phyloP scores from a whole-genome alignment of 2,329 filamentous ascomycete genomes.

The Rutstroemia sp. region DNA sequence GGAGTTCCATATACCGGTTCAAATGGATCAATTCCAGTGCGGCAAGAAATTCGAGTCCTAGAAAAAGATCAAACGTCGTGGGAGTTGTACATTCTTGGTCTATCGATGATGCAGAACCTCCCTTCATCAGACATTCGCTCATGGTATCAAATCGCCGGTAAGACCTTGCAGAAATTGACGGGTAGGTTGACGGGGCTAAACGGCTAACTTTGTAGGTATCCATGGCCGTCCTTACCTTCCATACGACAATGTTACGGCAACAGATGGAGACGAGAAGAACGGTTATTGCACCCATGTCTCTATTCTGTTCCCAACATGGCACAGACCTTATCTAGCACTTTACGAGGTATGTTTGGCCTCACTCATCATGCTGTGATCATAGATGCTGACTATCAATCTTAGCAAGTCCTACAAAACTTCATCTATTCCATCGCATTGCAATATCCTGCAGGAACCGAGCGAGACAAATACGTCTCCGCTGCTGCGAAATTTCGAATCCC shows the following conservation, averaged over 20 bases:
- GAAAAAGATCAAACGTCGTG: slow-evolving; percentile 20
- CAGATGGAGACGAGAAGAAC: slow-evolving; percentile 12
- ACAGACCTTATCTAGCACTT: slow-evolving; percentile 46
- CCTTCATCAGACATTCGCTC: slow-evolving; percentile 19
- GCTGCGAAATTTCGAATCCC: slow-evolving; percentile 36
- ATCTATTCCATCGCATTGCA: slow-evolving; percentile 38
- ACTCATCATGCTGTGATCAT: not conserved
- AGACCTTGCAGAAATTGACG: not conserved
- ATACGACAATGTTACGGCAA: slow-evolving; percentile 19
- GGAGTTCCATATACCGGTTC: slow-evolving; percentile 11
- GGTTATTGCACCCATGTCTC: slow-evolving; percentile 27
- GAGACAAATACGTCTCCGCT: slow-evolving; percentile 37
- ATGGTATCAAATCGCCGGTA: slow-evolving; percentile 26
- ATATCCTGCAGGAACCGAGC: slow-evolving; percentile 22
- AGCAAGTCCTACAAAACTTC: slow-evolving; percentile 46
- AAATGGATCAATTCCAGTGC: slow-evolving; percentile 17
- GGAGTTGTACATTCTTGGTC: slow-evolving; percentile 25
- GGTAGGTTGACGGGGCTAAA: not conserved
- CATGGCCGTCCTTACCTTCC: slow-evolving; percentile 23
- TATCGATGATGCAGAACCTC: slow-evolving; percentile 20
- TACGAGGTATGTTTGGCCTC: slow-evolving; percentile 40
- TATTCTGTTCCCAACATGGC: slow-evolving; percentile 37
- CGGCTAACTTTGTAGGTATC: slow-evolving; percentile 17
- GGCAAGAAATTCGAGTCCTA: slow-evolving; percentile 22
- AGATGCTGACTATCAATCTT: slow-evolving; percentile 14